These are phyloP conservation scores for Cystobasidium onofrii DNA, from an alignment of 768 basidiomycete genomes.

Conservation along the genomic window DNA sequence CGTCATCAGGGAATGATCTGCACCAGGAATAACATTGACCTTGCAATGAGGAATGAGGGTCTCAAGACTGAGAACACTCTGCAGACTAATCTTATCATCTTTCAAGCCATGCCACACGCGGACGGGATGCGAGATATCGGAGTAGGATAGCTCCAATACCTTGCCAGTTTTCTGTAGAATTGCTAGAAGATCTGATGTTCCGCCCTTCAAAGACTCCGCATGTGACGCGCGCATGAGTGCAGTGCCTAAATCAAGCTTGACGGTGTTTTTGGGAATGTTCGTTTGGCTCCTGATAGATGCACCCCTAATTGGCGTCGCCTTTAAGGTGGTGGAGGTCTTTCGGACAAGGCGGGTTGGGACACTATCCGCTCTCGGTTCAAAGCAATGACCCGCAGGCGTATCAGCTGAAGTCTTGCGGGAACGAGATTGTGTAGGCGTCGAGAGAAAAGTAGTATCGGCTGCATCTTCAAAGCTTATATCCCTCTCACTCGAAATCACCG, in stretches of 20 bases:
- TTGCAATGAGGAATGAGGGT: constrained; percentile 68
- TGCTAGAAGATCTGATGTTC: constrained; percentile 78
- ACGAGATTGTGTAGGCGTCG: neutral
- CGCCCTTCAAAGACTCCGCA: constrained; percentile 83
- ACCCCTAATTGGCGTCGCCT: neutral
- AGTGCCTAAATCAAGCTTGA: constrained; percentile 56
- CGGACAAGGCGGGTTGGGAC: neutral
- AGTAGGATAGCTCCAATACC: constrained; percentile 84
- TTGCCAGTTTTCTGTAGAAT: constrained; percentile 71
- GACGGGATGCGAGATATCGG: constrained; percentile 64
- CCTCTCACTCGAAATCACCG: neutral
- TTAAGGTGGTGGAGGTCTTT: neutral
- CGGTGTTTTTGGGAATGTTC: neutral
- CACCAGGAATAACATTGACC: constrained; percentile 74
- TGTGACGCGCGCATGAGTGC: constrained; percentile 90
- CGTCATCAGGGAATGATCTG: constrained; percentile 90
- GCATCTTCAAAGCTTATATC: neutral
- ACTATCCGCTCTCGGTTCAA: neutral
- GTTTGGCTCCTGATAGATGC: neutral
- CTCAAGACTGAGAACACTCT: constrained; percentile 76
- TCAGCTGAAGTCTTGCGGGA: neutral
- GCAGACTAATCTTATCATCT: constrained; percentile 88
- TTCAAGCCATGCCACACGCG: constrained; percentile 86
- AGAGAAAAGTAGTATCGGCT: neutral
- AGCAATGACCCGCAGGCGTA: neutral